Percentiles rank a stretch among this genome's conserved stretches.
These are phyloP conservation scores for Botryotinia globosa DNA, from an alignment of 2,329 filamentous ascomycete genomes.

Conservation along the genomic window DNA sequence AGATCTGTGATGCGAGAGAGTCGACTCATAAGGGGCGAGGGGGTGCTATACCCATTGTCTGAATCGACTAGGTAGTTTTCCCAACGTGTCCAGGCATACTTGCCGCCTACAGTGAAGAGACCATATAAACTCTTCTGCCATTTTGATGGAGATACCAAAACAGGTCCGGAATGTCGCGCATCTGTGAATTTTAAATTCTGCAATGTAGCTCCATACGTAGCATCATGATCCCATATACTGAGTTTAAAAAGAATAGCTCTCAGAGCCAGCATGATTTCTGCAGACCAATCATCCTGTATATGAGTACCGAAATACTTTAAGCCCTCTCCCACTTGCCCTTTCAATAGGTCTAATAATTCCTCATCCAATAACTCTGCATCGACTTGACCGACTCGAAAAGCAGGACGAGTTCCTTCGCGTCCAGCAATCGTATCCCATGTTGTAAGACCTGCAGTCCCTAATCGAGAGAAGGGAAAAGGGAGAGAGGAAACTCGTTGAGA, in stretches of 20 bases:
- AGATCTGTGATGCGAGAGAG: slow-evolving; percentile 69
- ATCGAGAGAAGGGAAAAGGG: slow-evolving; percentile 59
- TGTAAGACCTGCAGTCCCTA: slow-evolving; percentile 48
- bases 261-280: slow-evolving; percentile 77
- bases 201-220: slow-evolving; percentile 87
- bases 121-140: slow-evolving; percentile 86
- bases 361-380: slow-evolving; percentile 94
- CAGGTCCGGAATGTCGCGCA: slow-evolving; percentile 62
- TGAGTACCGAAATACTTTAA: slow-evolving; percentile 81
- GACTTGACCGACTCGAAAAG: slow-evolving; percentile 91
- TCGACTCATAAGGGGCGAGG: slow-evolving; percentile 49
- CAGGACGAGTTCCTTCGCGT: slow-evolving; percentile 75
- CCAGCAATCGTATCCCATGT: slow-evolving; percentile 71
- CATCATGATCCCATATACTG: slow-evolving; percentile 93
- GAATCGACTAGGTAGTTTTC: slow-evolving; percentile 78
- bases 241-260: slow-evolving; percentile 87
- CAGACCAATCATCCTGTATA: slow-evolving; percentile 79
- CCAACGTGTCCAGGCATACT: slow-evolving; percentile 90
- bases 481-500: slow-evolving; percentile 56
- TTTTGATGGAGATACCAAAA: slow-evolving; percentile 67
- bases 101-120: slow-evolving; percentile 78
- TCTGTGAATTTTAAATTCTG: slow-evolving; percentile 91
- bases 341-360: slow-evolving; percentile 82
- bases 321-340: slow-evolving; percentile 80
- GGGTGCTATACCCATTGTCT: slow-evolving; percentile 70